Evolutionary conservation across 78 protist genomes (phyloP), one percentile per base, ranked within the genome.

Genomic region (Mastigamoeba balamuthi): DNA sequence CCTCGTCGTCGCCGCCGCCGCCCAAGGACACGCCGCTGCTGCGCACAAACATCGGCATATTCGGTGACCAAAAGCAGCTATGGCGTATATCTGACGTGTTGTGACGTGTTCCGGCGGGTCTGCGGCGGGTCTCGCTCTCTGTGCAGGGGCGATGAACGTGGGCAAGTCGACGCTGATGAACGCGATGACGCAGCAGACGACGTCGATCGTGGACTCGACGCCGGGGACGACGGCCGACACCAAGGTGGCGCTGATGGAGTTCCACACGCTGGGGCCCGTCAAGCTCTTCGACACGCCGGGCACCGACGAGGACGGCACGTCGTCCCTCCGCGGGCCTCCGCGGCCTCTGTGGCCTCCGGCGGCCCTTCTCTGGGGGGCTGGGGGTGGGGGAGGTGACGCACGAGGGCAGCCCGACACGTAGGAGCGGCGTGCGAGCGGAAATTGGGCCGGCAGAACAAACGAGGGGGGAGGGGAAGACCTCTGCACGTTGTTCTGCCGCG

Each of bases 251-350:
- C 40, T 75, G 67, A 58, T 75, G 48, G 75, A 75, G 64, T 1
- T 75, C 10, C 80, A 75, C 43, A 17, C 3, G 28, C 3, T 75
- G 63, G 80, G 80, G 3, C 80, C 80, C n/a, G 48, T 40, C 37
- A 75, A 75, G 43, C 52, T 75, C 36, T 66, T 65, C 63, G 80
- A 75, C 72, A 75, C 80, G 4, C 66, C 80, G 8, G 80, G 80
- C 7, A 9, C 29, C 2, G 80, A 75, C 66, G 80, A 75, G 66
- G 2, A 48, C 17, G 58, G 58, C 17, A 17, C 17, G 33, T 48
- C 17, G 58, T 25, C 33, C 58, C 17, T 48, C 17, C 17, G 33
- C 58, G 58, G 17, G 17, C 17, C 58, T 17, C 17, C 33, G 58
- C 58, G 33, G 33, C 17, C 17, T 17, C 17, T 48, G 17, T 48